A percentile compares a stretch with the other conserved stretches of the same genome.
Evolutionary conservation across 345 rosid genomes (phyloP).

Genomic region (Murraya paniculata): DNA sequence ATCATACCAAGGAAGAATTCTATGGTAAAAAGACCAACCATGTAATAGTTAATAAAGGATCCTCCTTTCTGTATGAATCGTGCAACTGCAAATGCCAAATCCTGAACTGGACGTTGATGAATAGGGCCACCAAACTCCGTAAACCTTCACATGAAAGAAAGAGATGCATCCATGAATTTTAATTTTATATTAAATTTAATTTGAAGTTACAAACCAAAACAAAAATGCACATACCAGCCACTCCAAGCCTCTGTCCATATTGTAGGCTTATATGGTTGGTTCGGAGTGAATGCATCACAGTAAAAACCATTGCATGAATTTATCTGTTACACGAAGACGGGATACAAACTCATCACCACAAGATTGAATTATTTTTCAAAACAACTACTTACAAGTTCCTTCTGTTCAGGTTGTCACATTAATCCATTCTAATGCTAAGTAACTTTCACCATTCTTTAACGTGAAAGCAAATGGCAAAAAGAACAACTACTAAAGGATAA

Average conservation of each 20-base stretch:
- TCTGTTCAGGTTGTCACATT: neutral
- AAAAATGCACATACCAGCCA: constrained; percentile 65
- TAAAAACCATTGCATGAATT: constrained; percentile 99
- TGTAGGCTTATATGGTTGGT: constrained; percentile 90
- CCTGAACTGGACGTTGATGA: constrained; percentile 94
- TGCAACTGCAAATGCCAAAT: constrained; percentile 95
- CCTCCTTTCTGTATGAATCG: constrained; percentile 97
- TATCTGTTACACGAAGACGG: constrained; percentile 42
- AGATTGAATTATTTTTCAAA: constrained; percentile 6
- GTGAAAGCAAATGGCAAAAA: neutral
- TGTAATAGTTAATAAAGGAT: constrained; percentile 91
- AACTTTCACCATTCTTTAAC: neutral
- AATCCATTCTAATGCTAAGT: neutral
- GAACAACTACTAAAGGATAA: neutral
- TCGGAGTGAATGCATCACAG: constrained; percentile 94
- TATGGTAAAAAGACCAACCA: constrained; percentile 44
- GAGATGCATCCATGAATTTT: neutral
- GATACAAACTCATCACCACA: constrained; percentile 6
- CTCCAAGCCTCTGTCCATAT: constrained; percentile 99
- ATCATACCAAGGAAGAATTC: neutral
- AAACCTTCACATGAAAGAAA: constrained; percentile 54
- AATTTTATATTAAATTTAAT: constrained; percentile 4
- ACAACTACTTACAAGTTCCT: neutral
- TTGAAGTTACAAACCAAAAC: constrained; percentile 7
- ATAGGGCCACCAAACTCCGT: constrained; percentile 91